Evolutionary conservation across 2,329 filamentous ascomycete genomes (phyloP).

Genomic region (Arthrinium puccinioides): DNA sequence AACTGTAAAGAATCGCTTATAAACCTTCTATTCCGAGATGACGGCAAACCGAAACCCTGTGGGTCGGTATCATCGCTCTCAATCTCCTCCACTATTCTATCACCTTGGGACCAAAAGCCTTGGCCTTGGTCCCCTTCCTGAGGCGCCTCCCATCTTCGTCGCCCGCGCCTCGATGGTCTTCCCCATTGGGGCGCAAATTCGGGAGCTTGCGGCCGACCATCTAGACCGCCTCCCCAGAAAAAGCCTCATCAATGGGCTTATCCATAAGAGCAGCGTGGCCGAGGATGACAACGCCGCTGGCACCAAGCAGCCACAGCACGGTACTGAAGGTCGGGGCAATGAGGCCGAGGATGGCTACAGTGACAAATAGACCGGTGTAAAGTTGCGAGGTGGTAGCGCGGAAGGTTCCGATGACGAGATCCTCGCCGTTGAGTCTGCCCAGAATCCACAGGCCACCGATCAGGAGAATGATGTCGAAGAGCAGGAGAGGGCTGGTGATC

Average conservation of each 20-base stretch:
- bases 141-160: slow-evolving; percentile 57
- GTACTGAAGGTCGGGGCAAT: slow-evolving; percentile 79
- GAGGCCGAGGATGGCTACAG: slow-evolving; percentile 78
- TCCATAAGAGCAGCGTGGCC: slow-evolving; percentile 95
- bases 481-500: slow-evolving; percentile 75
- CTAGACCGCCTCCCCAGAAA: slow-evolving; percentile 99
- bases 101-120: slow-evolving; percentile 28
- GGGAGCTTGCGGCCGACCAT: slow-evolving; percentile 99
- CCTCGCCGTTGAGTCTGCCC: slow-evolving; percentile 79
- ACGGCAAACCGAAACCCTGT: slow-evolving; percentile 45
- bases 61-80: slow-evolving; percentile 52
- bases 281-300: slow-evolving; percentile 85
- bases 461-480: slow-evolving; percentile 90
- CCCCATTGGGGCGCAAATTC: slow-evolving; percentile 89
- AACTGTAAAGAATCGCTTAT: slow-evolving; percentile 54
- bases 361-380: slow-evolving; percentile 78
- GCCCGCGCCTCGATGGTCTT: slow-evolving; percentile 95
- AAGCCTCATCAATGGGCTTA: slow-evolving; percentile 99
- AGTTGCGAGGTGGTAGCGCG: slow-evolving; percentile 86
- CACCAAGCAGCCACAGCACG: slow-evolving; percentile 91
- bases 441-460: slow-evolving; percentile 85
- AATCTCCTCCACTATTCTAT: slow-evolving; percentile 60
- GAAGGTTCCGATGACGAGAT: slow-evolving; percentile 78
- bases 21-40: slow-evolving; percentile 39
- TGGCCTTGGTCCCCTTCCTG: slow-evolving; percentile 32